Evolutionary conservation across 306 rosid species (phyloP), one percentile per base, ranked within the genome.

Genomic region (Herpetospermum pedunculosum): DNA sequence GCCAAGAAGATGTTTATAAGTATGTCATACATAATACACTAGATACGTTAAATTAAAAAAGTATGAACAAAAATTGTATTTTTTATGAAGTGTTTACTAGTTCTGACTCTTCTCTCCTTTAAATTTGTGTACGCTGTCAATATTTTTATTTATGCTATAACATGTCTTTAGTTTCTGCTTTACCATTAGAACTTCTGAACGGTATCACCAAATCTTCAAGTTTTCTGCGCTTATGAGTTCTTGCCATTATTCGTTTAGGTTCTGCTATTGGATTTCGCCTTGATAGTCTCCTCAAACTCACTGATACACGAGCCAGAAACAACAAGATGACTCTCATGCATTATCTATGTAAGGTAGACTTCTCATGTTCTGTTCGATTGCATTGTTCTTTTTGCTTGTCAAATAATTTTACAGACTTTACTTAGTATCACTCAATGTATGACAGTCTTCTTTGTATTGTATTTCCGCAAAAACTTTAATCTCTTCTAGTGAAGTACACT

Each of bases 291-390:
- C 96, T 91, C 70, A 95, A 95, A 80, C 99, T 95, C 77, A 86
- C 92, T 6, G 99, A 95, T 75, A 95, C 96, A 57, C 87, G 99
- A 44, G 88, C 97, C 64, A 88, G 85, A 77, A 95, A 95, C 82
- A 95, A 58, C 80, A 95, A 89, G 87, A 91, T 88, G 96, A 95
- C 99, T 79, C 97, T 95, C 77, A 92, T 95, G 99, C 99, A 95
- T 82, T 91, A 95, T 83, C 97, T 95, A 80, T 95, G 99, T 70
- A 95, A 95, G 99, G 99, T 95, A 87, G 75, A 84, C 70, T 77
- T 72, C 63, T 28, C 47, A 74, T 74, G 75, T 64, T 79, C 18
- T 44, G 43, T 55, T 64, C 29, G 37, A 26, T 46, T 46, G 5
- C 35, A 58, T 26, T 48, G 4, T 47, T 46, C 26, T 14, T 15